Evolutionary conservation across 257 asterid genomes (phyloP).

Genomic region (Forsythia suspensa): DNA sequence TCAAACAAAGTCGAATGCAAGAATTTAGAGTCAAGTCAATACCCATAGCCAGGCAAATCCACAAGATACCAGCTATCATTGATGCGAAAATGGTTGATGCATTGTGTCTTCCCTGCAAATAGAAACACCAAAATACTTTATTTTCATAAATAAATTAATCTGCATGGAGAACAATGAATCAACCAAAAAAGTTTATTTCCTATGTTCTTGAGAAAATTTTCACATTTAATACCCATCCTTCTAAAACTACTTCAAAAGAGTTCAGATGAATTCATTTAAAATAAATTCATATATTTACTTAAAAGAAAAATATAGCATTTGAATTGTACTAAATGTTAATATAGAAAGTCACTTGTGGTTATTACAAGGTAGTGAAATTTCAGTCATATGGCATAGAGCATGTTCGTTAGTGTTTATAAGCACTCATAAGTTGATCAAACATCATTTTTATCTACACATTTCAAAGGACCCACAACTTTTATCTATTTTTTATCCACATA

Average conservation of each 20-base stretch:
- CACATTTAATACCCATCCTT: neutral
- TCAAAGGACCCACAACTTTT: too few species aligned
- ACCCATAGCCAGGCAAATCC: slow-evolving; percentile 99
- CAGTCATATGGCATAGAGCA: neutral
- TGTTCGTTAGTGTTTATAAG: too few species aligned
- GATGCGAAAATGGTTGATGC: slow-evolving; percentile 94
- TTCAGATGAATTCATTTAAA: neutral
- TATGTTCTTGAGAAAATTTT: neutral
- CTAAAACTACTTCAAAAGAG: neutral
- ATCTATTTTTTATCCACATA: too few species aligned
- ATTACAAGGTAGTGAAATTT: neutral
- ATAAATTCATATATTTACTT: neutral
- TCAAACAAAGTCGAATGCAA: neutral
- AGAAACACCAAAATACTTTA: neutral
- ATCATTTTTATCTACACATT: too few species aligned
- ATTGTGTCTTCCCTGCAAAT: slow-evolving; percentile 94
- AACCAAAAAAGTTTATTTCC: neutral
- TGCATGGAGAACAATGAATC: neutral
- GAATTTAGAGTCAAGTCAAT: slow-evolving; percentile 19
- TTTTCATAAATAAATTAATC: neutral
- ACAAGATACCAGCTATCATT: slow-evolving; percentile 93
- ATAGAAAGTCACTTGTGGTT: neutral
- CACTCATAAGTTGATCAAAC: too few species aligned
- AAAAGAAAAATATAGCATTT: neutral
- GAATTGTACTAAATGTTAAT: neutral